Evolutionary conservation across 345 rosid genomes (phyloP).

Genomic region (Pelargonium nanum): DNA sequence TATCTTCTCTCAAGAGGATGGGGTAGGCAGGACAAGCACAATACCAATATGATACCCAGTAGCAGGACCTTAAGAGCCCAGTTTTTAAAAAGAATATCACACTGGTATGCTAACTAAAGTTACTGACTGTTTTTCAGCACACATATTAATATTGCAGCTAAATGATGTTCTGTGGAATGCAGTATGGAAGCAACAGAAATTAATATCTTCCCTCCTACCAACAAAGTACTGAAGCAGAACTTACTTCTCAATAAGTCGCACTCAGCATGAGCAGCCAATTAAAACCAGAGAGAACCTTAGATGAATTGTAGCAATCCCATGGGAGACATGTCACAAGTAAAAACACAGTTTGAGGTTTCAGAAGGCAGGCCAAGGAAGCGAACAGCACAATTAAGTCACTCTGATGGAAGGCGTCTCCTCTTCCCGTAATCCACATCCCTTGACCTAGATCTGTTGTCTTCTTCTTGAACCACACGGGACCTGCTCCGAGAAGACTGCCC

Average conservation of each 20-base stretch:
- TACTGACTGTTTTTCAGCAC: slow-evolving; percentile 25
- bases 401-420: slow-evolving; percentile 58
- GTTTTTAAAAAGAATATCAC: slow-evolving; percentile 21
- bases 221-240: no score
- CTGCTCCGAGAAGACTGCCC: slow-evolving; percentile 58
- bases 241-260: no score
- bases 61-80: slow-evolving; percentile 16
- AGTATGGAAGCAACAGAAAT: slow-evolving; percentile 26
- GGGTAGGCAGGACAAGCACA: neutral
- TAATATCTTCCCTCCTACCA: slow-evolving; percentile 28
- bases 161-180: slow-evolving; percentile 20
- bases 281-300: no score
- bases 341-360: no score
- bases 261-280: no score
- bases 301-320: no score
- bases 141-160: slow-evolving; percentile 16
- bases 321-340: no score
- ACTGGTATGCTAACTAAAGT: slow-evolving; percentile 16
- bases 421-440: slow-evolving; percentile 76
- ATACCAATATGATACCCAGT: neutral
- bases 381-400: no score
- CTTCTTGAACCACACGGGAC: slow-evolving; percentile 47
- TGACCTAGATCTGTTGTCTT: slow-evolving; percentile 54
- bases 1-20: no score
- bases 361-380: no score